Percentiles rank a stretch among this genome's conserved stretches.
These are phyloP conservation scores for Sequoiadendron giganteum DNA, from an alignment of 75 land plant genomes.

Conservation along the genomic window DNA sequence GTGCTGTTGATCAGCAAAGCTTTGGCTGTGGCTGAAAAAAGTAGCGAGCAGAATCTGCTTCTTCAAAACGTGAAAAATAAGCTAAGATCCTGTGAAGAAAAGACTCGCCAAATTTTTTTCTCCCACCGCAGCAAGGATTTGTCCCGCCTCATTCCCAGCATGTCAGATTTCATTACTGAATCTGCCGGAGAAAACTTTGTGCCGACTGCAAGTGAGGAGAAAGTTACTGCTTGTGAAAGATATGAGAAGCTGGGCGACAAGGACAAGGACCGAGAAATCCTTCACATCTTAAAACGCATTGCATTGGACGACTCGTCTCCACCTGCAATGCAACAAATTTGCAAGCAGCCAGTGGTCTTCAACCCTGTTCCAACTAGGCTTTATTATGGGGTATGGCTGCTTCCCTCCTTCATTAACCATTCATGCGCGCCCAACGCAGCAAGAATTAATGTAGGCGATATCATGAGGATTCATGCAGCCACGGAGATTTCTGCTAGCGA, in stretches of 20 bases:
- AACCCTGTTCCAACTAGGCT: neutral
- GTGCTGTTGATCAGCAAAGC: neutral
- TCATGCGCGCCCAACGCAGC: conserved; percentile 1
- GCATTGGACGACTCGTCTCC: neutral
- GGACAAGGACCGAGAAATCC: neutral
- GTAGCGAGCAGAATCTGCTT: neutral
- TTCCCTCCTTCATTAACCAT: conserved; percentile 10
- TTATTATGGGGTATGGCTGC: conserved; percentile 3
- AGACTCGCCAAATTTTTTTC: neutral
- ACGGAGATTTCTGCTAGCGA: neutral
- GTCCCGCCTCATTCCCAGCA: neutral
- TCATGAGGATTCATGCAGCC: conserved; percentile 1
- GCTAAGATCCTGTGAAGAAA: neutral
- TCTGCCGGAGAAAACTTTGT: neutral
- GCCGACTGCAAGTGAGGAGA: neutral
- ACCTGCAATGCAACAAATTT: neutral
- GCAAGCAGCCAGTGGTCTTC: no score
- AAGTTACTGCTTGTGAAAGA: neutral
- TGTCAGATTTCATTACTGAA: neutral
- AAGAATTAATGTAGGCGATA: neutral
- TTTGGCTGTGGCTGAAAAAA: neutral
- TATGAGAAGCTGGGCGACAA: no score
- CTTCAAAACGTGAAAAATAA: neutral
- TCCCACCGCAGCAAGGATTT: neutral
- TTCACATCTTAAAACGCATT: neutral